A percentile compares a stretch with the other conserved stretches of the same genome.
These are phyloP conservation scores for Flaveria floridana DNA, from an alignment of 140 eudicot species.

Conservation along the genomic window DNA sequence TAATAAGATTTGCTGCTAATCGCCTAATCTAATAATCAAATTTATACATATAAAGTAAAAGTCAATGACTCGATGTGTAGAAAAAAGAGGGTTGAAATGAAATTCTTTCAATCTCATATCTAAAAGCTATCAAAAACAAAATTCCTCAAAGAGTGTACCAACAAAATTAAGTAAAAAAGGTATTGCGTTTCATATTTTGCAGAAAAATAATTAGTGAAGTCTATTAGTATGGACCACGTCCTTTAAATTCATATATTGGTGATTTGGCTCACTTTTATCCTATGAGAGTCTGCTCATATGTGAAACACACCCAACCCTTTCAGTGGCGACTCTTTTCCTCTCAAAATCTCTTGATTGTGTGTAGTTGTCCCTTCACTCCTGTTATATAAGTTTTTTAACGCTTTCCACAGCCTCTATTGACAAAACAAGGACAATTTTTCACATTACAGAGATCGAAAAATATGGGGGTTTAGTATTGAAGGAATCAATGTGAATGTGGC, in stretches of 20 bases:
- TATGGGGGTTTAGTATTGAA: neutral
- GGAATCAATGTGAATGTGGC: slow-evolving; percentile 15
- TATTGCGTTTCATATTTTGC: neutral
- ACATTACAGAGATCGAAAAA: neutral
- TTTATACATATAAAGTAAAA: neutral
- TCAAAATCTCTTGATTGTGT: slow-evolving; percentile 6
- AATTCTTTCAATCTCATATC: neutral
- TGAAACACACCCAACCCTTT: neutral
- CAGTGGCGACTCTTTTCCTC: neutral
- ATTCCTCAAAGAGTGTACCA: neutral
- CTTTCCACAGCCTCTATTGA: neutral
- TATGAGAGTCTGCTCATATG: neutral
- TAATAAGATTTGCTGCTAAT: slow-evolving; percentile 4
- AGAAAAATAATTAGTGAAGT: neutral
- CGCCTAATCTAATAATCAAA: neutral
- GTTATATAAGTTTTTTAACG: neutral
- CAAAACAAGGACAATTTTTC: neutral
- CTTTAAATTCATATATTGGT: neutral
- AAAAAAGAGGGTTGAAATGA: neutral
- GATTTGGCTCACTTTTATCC: neutral
- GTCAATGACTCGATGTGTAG: neutral
- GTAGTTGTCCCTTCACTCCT: neutral
- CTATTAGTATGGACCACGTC: slow-evolving; percentile 2
- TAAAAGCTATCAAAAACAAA: neutral
- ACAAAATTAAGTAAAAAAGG: neutral